These are phyloP conservation scores for Groenewaldozyma auringiensis DNA, from an alignment of 1,139 yeast genomes.

Conservation along the genomic window DNA sequence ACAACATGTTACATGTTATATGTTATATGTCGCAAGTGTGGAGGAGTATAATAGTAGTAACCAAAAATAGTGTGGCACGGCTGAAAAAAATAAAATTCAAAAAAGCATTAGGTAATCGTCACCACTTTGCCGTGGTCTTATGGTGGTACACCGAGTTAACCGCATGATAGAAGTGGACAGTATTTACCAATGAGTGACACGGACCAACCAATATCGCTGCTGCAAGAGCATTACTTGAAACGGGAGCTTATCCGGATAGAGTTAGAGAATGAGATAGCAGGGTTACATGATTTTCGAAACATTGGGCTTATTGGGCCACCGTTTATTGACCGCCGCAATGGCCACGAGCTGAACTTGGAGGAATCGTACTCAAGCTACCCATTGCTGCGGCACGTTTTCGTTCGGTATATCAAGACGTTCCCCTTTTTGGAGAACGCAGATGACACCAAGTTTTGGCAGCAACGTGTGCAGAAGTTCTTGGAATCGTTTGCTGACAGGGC, in stretches of 20 bases:
- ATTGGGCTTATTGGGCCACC: slow-evolving; percentile 68
- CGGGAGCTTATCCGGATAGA: slow-evolving; percentile 63
- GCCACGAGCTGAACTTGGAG: not conserved
- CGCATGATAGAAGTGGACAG: too few relatives aligned
- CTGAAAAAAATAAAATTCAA: too few relatives aligned
- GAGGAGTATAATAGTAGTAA: too few relatives aligned
- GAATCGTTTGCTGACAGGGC: slow-evolving; percentile 67
- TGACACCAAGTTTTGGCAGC: slow-evolving; percentile 63
- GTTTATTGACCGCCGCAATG: slow-evolving; percentile 32
- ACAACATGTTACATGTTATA: too few relatives aligned
- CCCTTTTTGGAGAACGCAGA: slow-evolving; percentile 60
- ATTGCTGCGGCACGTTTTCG: slow-evolving; percentile 56
- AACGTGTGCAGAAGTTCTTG: slow-evolving; percentile 68
- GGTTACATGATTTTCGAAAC: slow-evolving; percentile 51
- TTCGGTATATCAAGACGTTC: slow-evolving; percentile 53
- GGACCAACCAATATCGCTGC: too few relatives aligned
- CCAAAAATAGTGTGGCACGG: too few relatives aligned
- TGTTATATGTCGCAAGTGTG: too few relatives aligned
- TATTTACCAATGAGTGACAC: too few relatives aligned
- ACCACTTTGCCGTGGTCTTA: too few relatives aligned
- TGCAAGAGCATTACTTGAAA: slow-evolving; percentile 78
- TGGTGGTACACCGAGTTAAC: too few relatives aligned
- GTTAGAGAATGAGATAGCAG: slow-evolving; percentile 52
- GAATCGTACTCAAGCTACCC: slow-evolving; percentile 44
- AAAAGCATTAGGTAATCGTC: too few relatives aligned